A percentile compares a stretch with the other conserved stretches of the same genome.
Conservation (phyloP, 1,284 basidiomycete species). For the Hypsizygus ulmarius region DNA sequence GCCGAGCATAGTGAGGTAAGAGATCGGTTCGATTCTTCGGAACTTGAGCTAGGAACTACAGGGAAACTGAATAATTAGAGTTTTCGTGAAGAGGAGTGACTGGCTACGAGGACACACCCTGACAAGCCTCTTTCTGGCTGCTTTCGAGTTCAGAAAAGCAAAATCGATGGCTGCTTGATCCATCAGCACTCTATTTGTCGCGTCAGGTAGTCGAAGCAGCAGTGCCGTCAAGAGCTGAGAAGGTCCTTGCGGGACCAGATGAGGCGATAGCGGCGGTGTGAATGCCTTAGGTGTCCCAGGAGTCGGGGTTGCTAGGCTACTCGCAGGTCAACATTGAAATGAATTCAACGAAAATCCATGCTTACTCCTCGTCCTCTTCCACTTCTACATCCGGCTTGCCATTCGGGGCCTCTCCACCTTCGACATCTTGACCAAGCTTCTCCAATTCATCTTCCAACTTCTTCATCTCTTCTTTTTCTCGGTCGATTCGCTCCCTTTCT, state of each 20-base stretch:
- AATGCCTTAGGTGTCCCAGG: constrained; percentile 62
- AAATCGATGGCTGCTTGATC: constrained; percentile 97
- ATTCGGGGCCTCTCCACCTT: constrained; percentile 16
- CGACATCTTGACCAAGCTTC: constrained; percentile 37
- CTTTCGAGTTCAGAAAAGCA: constrained; percentile 94
- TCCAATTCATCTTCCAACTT: constrained; percentile 73
- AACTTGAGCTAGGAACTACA: constrained; percentile 80
- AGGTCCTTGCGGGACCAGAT: constrained; percentile 79
- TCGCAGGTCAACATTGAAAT: constrained; percentile 8
- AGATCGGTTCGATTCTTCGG: constrained; percentile 90
- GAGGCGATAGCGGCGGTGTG: constrained; percentile 63
- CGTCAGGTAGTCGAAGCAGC: constrained; percentile 91
- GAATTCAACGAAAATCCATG: constrained; percentile 2
- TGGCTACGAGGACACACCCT: constrained; percentile 70
- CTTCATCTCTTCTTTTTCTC: constrained; percentile 59
- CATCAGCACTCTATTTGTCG: constrained; percentile 88
- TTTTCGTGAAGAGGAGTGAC: background rate
- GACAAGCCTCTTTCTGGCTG: constrained; percentile 85
- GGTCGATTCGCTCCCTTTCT: constrained; percentile 54
- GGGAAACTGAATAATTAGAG: constrained; percentile 3
- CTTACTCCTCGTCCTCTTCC: constrained; percentile 52
- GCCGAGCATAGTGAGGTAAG: constrained; percentile 89
- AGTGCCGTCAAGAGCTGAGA: constrained; percentile 90
- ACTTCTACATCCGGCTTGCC: constrained; percentile 30
- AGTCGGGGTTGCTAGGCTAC: constrained; percentile 57